Evolutionary conservation across 352 stramenopile genomes (phyloP), one percentile per base, ranked within the genome.

Genomic region (Pythium myriotylum): DNA sequence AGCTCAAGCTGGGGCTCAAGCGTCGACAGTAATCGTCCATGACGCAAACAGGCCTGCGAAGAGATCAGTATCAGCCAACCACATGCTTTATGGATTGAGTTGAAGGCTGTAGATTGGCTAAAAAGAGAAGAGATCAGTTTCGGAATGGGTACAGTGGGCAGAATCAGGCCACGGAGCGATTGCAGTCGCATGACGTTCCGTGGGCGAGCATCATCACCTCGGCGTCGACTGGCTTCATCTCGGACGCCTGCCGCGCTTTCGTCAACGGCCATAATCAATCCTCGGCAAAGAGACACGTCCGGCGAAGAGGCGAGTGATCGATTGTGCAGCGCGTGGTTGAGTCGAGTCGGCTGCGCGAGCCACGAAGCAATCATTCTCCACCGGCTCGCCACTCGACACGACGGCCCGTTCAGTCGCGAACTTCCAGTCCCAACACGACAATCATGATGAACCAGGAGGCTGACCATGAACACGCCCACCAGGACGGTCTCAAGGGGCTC

Each of bases 401-500:
- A 35, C 29, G 10, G 5, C 29, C 10, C 29, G 29, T 10, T 35
- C 37, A 43, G 13, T 43, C 37, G 17, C 37, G 7, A 43, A 43
- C 37, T 14, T 43, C n/a, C n/a, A n/a, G n/a, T n/a, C n/a, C n/a
- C n/a, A n/a, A n/a, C n/a, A 43, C 16, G 19, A 41, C 52, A 2
- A 59, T 17, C 23, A 51, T 52, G 53, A 45, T 49, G 26, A 45
- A 51, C 40, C 27, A 54, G 23, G 48, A 27, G 29, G 7, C 29
- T 10, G 10, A 14, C 7, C 26, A 16, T 10, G 43, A 13, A 16
- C 43, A 32, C 24, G 26, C n/a, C 4, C 24, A 22, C 19, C 13
- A 42, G 45, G 26, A 33, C 16, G 2, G 29, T 6, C 32, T n/a
- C n/a, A 50, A 33, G 26, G 39, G 19, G 13, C 53, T 59, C 16